These are phyloP conservation scores for Penicillium sp. DNA, from an alignment of 2,329 filamentous ascomycete genomes.

Conservation along the genomic window DNA sequence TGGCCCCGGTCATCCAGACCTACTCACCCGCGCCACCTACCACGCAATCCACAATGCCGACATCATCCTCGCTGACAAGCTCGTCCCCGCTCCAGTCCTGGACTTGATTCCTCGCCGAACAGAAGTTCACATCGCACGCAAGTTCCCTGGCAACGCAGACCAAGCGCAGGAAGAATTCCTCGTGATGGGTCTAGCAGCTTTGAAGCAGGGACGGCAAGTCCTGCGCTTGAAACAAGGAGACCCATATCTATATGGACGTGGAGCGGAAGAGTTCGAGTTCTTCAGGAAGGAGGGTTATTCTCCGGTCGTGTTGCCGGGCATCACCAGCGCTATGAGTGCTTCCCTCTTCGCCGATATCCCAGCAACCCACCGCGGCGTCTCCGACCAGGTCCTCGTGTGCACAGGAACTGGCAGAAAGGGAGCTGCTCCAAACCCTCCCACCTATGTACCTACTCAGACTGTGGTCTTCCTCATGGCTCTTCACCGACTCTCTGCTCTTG, in stretches of 20 bases:
- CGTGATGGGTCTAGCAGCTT: conserved; percentile 68
- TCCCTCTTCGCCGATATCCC: conserved; percentile 87
- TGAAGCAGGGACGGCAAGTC: conserved; percentile 71
- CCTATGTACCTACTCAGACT: conserved; percentile 72
- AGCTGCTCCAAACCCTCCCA: conserved; percentile 73
- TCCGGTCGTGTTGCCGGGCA: conserved; percentile 76
- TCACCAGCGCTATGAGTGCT: conserved; percentile 83
- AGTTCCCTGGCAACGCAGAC: conserved; percentile 97
- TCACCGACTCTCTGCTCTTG: conserved; percentile 73
- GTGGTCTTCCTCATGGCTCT: conserved; percentile 95
- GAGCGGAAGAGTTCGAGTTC: conserved; percentile 86
- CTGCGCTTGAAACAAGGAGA: conserved; percentile 93
- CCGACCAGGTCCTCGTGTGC: conserved; percentile 92
- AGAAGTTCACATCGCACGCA: conserved; percentile 85
- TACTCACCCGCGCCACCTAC: conserved; percentile 67
- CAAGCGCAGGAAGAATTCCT: conserved; percentile 87
- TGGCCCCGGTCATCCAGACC: conserved; percentile 86
- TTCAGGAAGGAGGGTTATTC: conserved; percentile 71
- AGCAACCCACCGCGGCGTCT: conserved; percentile 80
- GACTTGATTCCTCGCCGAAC: conserved; percentile 88
- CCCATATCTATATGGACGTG: conserved; percentile 91
- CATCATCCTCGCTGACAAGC: conserved; percentile 53
- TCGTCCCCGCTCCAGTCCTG: conserved; percentile 72
- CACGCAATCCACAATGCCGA: conserved; percentile 49
- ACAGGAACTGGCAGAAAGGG: conserved; percentile 94